phyloP scores from a whole-genome alignment of 805 yeast species.

The Zygosaccharomyces siamensis region DNA sequence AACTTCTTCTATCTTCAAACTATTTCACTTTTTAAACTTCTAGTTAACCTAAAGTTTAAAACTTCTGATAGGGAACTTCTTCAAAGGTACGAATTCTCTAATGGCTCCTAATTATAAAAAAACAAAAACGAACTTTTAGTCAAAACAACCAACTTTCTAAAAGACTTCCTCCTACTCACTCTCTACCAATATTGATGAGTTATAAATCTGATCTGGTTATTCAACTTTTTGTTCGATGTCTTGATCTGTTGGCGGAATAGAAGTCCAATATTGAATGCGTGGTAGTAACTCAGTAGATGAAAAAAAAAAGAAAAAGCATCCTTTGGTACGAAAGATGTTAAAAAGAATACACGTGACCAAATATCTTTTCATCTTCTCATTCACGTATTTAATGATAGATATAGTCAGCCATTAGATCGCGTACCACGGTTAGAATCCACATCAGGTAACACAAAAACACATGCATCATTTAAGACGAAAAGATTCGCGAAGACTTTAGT shows the following conservation, averaged over 20 bases:
- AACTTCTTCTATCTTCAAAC: too few relatives aligned
- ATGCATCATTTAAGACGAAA: constrained; percentile 1
- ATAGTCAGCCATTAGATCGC: not conserved
- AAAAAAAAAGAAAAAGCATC: not conserved
- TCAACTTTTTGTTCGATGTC: not conserved
- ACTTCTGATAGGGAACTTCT: too few relatives aligned
- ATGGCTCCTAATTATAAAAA: too few relatives aligned
- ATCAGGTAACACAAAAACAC: constrained; percentile 18
- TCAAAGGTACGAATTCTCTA: too few relatives aligned
- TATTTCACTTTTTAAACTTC: too few relatives aligned
- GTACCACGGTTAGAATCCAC: not conserved
- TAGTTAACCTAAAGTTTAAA: too few relatives aligned
- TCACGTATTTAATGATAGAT: not conserved
- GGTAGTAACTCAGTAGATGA: constrained; percentile 1
- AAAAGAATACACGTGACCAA: not conserved
- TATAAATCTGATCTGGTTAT: not conserved
- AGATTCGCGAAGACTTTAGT: constrained; percentile 6
- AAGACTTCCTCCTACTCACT: not conserved
- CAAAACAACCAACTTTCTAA: not conserved
- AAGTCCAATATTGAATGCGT: not conserved
- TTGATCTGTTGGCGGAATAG: not conserved
- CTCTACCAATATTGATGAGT: not conserved
- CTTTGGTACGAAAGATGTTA: too few relatives aligned
- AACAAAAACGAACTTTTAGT: not conserved
- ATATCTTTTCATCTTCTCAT: too few relatives aligned